These are phyloP conservation scores for Saccharomyces mikatae DNA, from an alignment of 805 yeast genomes.

Conservation along the genomic window DNA sequence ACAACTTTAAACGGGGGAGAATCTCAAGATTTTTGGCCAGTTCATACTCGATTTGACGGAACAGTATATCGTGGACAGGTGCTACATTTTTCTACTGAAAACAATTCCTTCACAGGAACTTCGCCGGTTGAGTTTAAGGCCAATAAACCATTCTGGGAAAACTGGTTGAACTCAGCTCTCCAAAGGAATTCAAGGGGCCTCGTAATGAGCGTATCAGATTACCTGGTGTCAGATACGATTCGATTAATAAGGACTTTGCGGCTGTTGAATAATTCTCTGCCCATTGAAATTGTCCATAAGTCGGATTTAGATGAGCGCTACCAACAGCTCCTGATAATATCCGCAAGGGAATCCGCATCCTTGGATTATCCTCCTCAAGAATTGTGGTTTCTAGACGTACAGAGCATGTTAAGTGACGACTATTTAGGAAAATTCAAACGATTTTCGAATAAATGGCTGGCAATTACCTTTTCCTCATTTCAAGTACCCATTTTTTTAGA, in stretches of 20 bases:
- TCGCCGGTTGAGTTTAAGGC: not conserved
- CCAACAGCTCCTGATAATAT: conserved; percentile 1
- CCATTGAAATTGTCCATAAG: conserved; percentile 17
- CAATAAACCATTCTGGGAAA: not conserved
- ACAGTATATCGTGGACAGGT: not conserved
- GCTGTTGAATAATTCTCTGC: conserved; percentile 11
- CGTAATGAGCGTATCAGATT: not conserved
- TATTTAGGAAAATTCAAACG: conserved; percentile 5
- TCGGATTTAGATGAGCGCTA: conserved; percentile 9
- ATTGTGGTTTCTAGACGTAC: not conserved
- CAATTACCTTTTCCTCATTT: conserved; percentile 46
- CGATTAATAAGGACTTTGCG: conserved; percentile 9
- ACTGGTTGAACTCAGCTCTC: not conserved
- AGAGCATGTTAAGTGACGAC: conserved; percentile 1
- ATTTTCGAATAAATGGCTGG: conserved; percentile 40
- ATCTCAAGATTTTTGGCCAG: not conserved
- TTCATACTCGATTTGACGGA: not conserved
- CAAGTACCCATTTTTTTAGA: conserved; percentile 42
- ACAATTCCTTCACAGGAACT: not conserved
- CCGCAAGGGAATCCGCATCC: conserved; percentile 11
- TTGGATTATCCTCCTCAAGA: conserved; percentile 10
- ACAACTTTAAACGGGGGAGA: not conserved
- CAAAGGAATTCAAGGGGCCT: not conserved
- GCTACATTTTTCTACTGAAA: not conserved
- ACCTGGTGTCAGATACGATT: not conserved